Evolutionary conservation across 108 stramenopile genomes (phyloP).

Genomic region (Mediolabrus comicus): DNA sequence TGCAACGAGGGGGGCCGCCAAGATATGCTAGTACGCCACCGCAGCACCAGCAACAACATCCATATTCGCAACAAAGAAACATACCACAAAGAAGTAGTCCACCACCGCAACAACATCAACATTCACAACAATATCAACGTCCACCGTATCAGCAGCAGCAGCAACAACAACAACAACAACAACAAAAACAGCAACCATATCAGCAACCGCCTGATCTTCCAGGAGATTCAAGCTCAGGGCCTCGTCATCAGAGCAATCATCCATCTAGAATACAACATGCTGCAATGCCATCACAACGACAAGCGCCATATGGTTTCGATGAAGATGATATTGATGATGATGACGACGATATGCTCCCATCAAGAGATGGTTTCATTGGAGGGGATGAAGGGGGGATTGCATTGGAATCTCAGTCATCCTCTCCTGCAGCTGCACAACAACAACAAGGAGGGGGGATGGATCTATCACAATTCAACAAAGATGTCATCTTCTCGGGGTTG

Average conservation of each 20-base stretch:
- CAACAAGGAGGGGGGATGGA: slow-evolving; percentile 39
- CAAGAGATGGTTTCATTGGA: not conserved
- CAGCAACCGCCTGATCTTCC: slow-evolving; percentile 34
- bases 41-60: not conserved
- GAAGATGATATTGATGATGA: slow-evolving; percentile 8
- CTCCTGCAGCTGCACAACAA: too few relatives aligned
- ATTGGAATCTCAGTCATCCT: not conserved
- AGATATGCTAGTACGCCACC: not conserved
- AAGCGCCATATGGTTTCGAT: slow-evolving; percentile 4
- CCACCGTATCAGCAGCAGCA: slow-evolving; percentile 19
- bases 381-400: slow-evolving; percentile 2
- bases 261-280: slow-evolving; percentile 12
- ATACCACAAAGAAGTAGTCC: not conserved
- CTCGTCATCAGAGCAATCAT: not conserved
- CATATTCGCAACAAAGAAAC: slow-evolving; percentile 1
- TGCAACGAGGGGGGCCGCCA: not conserved
- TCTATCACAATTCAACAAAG: slow-evolving; percentile 79
- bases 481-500: slow-evolving; percentile 78
- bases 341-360: slow-evolving; percentile 20
- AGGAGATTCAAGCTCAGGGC: too few relatives aligned
- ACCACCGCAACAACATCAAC: not conserved
- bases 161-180: not conserved
- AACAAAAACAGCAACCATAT: slow-evolving; percentile 9
- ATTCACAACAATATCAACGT: slow-evolving; percentile 7
- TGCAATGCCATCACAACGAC: not conserved